phyloP scores from a whole-genome alignment of 1,139 yeast species.

The Eremothecium sinecaudum region DNA sequence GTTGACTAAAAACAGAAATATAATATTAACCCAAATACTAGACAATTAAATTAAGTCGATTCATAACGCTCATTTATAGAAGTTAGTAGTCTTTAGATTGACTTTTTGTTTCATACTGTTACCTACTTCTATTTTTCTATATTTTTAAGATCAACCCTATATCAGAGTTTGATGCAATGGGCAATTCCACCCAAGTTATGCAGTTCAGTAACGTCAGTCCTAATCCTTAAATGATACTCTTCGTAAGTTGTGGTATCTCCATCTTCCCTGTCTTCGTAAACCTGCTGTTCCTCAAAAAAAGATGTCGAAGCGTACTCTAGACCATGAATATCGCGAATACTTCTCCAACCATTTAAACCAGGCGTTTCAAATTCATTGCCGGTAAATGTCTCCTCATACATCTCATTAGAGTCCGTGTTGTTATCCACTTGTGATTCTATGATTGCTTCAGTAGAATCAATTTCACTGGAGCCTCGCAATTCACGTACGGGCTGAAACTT shows the following conservation, averaged over 20 bases:
- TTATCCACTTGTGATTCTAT: not conserved
- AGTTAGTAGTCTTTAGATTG: too few relatives aligned
- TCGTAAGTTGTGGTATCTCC: constrained; percentile 12
- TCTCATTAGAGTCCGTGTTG: constrained; percentile 6
- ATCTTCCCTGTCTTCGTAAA: constrained; percentile 10
- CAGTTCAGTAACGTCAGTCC: constrained; percentile 37
- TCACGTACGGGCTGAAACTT: constrained; percentile 7
- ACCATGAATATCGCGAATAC: constrained; percentile 29
- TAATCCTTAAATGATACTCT: constrained; percentile 36
- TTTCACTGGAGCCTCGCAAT: not conserved
- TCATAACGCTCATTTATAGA: too few relatives aligned
- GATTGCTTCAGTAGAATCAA: not conserved
- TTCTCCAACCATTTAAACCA: constrained; percentile 27
- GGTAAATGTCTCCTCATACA: constrained; percentile 6
- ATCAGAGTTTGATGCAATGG: constrained; percentile 30
- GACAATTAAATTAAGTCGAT: too few relatives aligned
- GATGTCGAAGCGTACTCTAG: constrained; percentile 13
- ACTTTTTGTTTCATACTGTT: too few relatives aligned
- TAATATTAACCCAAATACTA: too few relatives aligned
- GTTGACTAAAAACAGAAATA: too few relatives aligned
- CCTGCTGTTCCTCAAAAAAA: constrained; percentile 9
- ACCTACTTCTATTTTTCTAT: too few relatives aligned
- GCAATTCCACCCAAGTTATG: constrained; percentile 38
- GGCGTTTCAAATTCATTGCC: constrained; percentile 13
- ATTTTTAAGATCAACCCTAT: not conserved